These are phyloP conservation scores for Trichoderma parareesei DNA, from an alignment of 495 filamentous ascomycete genomes.

Conservation along the genomic window DNA sequence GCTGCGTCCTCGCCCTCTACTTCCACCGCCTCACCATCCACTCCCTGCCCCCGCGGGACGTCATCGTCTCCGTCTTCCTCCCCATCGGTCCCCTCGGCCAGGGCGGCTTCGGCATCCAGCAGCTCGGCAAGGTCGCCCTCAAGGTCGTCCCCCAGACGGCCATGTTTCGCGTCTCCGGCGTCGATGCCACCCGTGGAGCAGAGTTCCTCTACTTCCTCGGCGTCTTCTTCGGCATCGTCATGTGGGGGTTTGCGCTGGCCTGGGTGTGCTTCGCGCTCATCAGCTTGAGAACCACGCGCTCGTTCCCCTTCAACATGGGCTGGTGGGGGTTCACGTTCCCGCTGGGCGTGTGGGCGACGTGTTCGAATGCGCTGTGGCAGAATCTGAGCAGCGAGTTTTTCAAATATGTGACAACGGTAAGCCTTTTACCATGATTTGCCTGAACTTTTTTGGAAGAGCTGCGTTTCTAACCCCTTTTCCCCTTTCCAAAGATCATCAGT, in stretches of 20 bases:
- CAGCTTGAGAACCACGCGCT: slow-evolving; percentile 29
- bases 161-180: slow-evolving; percentile 27
- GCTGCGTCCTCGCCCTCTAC: slow-evolving; percentile 51
- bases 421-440: slow-evolving; percentile 18
- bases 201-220: slow-evolving; percentile 47
- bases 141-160: slow-evolving; percentile 41
- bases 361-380: slow-evolving; percentile 39
- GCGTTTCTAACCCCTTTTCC: not conserved
- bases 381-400: slow-evolving; percentile 49
- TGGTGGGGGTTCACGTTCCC: slow-evolving; percentile 65
- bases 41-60: slow-evolving; percentile 47
- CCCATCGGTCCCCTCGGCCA: slow-evolving; percentile 54
- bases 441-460: not conserved
- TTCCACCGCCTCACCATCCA: slow-evolving; percentile 51
- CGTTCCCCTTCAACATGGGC: slow-evolving; percentile 58
- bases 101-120: slow-evolving; percentile 49
- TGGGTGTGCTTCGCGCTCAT: slow-evolving; percentile 54
- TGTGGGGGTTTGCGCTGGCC: slow-evolving; percentile 55
- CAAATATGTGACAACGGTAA: slow-evolving; percentile 41
- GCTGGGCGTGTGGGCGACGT: slow-evolving; percentile 45
- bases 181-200: slow-evolving; percentile 28
- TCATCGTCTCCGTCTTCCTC: slow-evolving; percentile 54
- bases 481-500: slow-evolving; percentile 33
- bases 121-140: slow-evolving; percentile 45
- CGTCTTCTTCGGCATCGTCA: slow-evolving; percentile 40